Evolutionary conservation across 768 basidiomycete genomes (phyloP), one percentile per base, ranked within the genome.

Genomic region (Boletellus ananiceps): DNA sequence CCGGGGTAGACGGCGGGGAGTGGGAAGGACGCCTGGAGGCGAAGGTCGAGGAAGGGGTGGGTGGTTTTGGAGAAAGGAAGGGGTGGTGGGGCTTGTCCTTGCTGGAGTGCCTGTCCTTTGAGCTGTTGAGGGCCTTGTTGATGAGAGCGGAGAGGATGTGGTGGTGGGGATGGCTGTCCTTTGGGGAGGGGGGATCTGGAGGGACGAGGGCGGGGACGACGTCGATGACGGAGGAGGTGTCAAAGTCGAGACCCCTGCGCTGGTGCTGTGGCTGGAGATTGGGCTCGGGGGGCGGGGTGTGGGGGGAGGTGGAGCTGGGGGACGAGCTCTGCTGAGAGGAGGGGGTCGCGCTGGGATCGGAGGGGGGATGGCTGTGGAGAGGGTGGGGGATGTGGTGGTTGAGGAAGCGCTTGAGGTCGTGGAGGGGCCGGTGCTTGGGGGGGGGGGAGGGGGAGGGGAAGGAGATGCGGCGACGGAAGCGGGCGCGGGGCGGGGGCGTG

Each of bases 391-490:
- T 83, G 71, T 95, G 92, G 70, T 89, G 82, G 71, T 95, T 90
- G 55, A 99, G 80, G 74, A 98, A 96, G 25, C 93, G 88, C 65
- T 92, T 92, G 61, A 97, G 83, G 68, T 97, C 94, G 70, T 88
- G 83, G 44, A 98, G 78, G 2, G 92, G 87, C 0, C 91, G 86
- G 52, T 77, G 77, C 49, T 76, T 74, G 4, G 47, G 45, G 1
- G 32, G 1, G 31, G 54, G 34, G 57, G 57, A 39, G 46, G 29
- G 54, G 55, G 47, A n/a, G 36, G 63, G 60, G 47, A 69, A 60
- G 18, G 74, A 67, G 46, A 57, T 47, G 46, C 50, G 56, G 12
- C 61, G 54, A 0, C 59, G 57, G 32, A 72, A 62, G 31, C 61
- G 56, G 18, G 69, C 61, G n/a, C 60, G 64, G 13, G 60, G 50